Percentiles rank a stretch among this genome's conserved stretches.
phyloP scores from a whole-genome alignment of 2,329 filamentous ascomycete species.

The Capronia americana region DNA sequence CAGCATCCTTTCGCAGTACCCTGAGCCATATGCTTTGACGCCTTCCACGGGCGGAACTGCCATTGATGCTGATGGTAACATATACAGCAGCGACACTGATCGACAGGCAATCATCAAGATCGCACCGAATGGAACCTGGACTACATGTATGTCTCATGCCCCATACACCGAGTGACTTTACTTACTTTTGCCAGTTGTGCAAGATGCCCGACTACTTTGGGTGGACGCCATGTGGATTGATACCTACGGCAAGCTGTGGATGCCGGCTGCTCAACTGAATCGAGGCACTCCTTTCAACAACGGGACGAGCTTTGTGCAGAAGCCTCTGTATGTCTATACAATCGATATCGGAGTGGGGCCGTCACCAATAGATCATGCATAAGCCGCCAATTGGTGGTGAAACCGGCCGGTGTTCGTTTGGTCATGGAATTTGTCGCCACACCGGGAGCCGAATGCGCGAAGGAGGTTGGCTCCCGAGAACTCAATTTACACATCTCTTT shows the following conservation, averaged over 20 bases:
- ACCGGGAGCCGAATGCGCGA: no score
- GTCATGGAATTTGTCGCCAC: no score
- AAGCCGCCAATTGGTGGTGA: background rate
- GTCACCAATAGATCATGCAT: conserved; percentile 26
- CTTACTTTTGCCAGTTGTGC: conserved; percentile 21
- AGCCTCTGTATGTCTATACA: conserved; percentile 26
- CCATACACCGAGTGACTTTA: background rate
- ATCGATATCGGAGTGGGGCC: conserved; percentile 31
- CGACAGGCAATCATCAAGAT: conserved; percentile 29
- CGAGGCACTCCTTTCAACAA: conserved; percentile 28
- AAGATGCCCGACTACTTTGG: conserved; percentile 30
- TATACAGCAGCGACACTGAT: conserved; percentile 48
- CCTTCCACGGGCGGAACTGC: conserved; percentile 49
- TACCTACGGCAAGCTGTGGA: conserved; percentile 25
- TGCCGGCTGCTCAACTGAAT: conserved; percentile 33
- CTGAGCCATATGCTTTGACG: conserved; percentile 45
- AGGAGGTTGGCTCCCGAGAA: no score
- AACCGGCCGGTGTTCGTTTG: no score
- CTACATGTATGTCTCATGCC: conserved; percentile 10
- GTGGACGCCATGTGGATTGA: conserved; percentile 35
- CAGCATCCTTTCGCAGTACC: conserved; percentile 40
- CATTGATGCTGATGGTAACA: conserved; percentile 48
- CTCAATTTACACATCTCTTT: no score
- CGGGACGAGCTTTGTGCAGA: conserved; percentile 18
- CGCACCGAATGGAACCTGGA: conserved; percentile 29